phyloP scores from a whole-genome alignment of 768 basidiomycete genomes.

The Suillus hirtellus region DNA sequence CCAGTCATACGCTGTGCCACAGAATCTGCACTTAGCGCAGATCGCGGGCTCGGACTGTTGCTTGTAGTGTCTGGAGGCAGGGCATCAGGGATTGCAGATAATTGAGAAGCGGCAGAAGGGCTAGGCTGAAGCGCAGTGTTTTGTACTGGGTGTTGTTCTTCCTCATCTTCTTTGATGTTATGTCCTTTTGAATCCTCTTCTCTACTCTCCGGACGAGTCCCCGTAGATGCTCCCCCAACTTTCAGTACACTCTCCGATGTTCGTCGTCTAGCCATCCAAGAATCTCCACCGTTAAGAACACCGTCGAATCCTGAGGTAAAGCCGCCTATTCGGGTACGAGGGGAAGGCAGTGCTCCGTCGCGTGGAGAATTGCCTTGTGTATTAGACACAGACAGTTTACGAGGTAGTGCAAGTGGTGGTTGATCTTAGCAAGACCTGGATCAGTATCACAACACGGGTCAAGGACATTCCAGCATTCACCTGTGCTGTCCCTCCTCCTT shows the following conservation, averaged over 20 bases:
- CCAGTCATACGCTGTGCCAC: conserved; percentile 15
- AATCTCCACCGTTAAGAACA: conserved; percentile 64
- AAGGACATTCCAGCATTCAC: conserved; percentile 34
- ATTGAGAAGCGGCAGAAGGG: conserved; percentile 11
- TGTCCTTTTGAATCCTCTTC: conserved; percentile 40
- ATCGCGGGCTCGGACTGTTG: conserved; percentile 3
- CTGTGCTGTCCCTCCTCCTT: conserved; percentile 71
- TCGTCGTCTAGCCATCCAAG: conserved; percentile 67
- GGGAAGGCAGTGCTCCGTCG: conserved; percentile 57
- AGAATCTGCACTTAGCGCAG: conserved; percentile 10
- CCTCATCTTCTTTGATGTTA: conserved; percentile 65
- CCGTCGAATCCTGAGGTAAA: conserved; percentile 69
- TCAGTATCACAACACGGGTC: conserved; percentile 11
- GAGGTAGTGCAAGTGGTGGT: conserved; percentile 51
- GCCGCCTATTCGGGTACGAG: conserved; percentile 60
- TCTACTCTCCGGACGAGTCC: conserved; percentile 42
- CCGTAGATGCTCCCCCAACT: conserved; percentile 29
- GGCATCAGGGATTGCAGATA: conserved; percentile 16
- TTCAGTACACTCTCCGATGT: conserved; percentile 58
- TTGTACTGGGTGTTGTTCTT: conserved; percentile 22
- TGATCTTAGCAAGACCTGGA: conserved; percentile 48
- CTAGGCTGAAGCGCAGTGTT: conserved; percentile 13
- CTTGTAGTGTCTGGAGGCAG: conserved; percentile 11
- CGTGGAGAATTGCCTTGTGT: conserved; percentile 54
- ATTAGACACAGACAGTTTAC: conserved; percentile 70